phyloP scores from a whole-genome alignment of 2,329 filamentous ascomycete genomes.

The Aspergillus floridensis region DNA sequence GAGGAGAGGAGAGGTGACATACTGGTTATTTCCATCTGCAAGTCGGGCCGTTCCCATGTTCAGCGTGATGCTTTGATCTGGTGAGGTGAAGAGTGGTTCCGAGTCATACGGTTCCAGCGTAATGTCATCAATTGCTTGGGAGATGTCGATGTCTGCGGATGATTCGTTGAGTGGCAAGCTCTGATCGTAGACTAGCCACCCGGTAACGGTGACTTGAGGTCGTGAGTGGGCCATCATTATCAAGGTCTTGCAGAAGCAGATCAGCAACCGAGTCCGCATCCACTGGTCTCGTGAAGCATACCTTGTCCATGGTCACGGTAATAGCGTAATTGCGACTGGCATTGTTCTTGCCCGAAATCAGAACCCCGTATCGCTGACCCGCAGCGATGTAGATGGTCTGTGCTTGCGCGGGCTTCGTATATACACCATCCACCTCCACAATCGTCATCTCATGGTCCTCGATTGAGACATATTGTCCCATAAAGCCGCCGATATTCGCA shows the following conservation, averaged over 20 bases:
- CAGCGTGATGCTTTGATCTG: slow-evolving; percentile 8
- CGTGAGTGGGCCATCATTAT: slow-evolving; percentile 64
- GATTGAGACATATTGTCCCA: slow-evolving; percentile 47
- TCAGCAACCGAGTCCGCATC: background rate
- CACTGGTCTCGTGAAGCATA: slow-evolving; percentile 19
- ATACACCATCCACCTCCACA: slow-evolving; percentile 62
- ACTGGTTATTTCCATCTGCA: slow-evolving; percentile 40
- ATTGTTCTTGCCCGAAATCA: slow-evolving; percentile 59
- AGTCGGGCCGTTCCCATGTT: slow-evolving; percentile 58
- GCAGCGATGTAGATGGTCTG: slow-evolving; percentile 60
- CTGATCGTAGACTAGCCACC: slow-evolving; percentile 54
- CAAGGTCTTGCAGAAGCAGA: slow-evolving; percentile 50
- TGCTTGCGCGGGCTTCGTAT: background rate
- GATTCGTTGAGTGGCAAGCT: slow-evolving; percentile 34
- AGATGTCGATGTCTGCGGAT: slow-evolving; percentile 51
- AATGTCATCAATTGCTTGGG: slow-evolving; percentile 60
- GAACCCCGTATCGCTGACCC: slow-evolving; percentile 58
- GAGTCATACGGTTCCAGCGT: slow-evolving; percentile 43
- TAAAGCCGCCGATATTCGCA: slow-evolving; percentile 70
- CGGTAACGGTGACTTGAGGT: slow-evolving; percentile 34
- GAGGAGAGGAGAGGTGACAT: slow-evolving; percentile 33
- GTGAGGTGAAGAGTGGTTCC: slow-evolving; percentile 5
- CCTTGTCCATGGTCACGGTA: slow-evolving; percentile 64
- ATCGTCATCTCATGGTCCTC: slow-evolving; percentile 59
- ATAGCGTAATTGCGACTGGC: slow-evolving; percentile 63